phyloP scores from a whole-genome alignment of 148 eudicot species.

The Salicornia ramosissima region DNA sequence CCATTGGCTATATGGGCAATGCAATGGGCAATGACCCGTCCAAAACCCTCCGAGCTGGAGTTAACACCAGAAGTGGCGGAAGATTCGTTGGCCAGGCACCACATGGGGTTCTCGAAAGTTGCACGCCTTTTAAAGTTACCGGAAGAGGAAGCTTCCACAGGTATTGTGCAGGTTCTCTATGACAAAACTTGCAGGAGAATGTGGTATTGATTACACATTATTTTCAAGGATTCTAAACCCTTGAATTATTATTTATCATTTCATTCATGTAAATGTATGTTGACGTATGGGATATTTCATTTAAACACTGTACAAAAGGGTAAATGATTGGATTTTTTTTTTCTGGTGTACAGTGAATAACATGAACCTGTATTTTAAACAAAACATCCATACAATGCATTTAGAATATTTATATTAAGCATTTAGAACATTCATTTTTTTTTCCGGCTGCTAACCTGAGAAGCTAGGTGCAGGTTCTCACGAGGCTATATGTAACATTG shows the following conservation, averaged over 20 bases:
- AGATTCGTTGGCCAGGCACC: constrained; percentile 26
- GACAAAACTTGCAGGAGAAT: constrained; percentile 35
- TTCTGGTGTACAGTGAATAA: too few relatives aligned
- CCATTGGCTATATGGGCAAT: constrained; percentile 53
- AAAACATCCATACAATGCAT: too few relatives aligned
- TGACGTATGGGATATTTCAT: too few relatives aligned
- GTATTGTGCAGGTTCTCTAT: constrained; percentile 32
- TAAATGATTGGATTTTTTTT: too few relatives aligned
- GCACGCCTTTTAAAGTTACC: constrained; percentile 34
- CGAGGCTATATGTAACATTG: too few relatives aligned
- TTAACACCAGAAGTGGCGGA: constrained; percentile 24
- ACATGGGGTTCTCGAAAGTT: constrained; percentile 35
- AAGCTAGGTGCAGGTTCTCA: too few relatives aligned
- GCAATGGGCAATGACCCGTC: constrained; percentile 40
- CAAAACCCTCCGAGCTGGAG: constrained; percentile 23
- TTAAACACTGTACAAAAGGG: too few relatives aligned
- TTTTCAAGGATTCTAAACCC: constrained; percentile 8
- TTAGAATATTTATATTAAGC: too few relatives aligned
- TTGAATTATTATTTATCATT: background rate
- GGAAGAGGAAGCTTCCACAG: constrained; percentile 29
- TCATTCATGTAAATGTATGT: background rate
- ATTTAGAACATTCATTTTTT: too few relatives aligned
- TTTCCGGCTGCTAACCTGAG: too few relatives aligned
- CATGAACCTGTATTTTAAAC: too few relatives aligned
- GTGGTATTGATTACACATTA: constrained; percentile 22